These are phyloP conservation scores for Rhododendron ferrugineum DNA, from an alignment of 148 eudicot genomes.

Conservation along the genomic window DNA sequence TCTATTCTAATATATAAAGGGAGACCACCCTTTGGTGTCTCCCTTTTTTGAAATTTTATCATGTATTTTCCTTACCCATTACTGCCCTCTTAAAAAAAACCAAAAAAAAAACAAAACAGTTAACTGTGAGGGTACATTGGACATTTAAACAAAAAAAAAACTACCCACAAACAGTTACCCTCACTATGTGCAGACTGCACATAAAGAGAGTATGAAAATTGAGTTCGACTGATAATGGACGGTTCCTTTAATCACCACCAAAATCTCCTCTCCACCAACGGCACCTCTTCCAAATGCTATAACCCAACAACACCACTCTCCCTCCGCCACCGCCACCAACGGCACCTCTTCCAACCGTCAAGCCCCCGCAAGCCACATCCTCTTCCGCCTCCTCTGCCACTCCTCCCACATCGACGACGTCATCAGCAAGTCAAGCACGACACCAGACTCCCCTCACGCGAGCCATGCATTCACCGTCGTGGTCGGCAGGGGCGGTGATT, in stretches of 20 bases:
- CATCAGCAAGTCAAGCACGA: conserved; percentile 60
- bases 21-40: too few relatives aligned
- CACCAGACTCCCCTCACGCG: conserved; percentile 32
- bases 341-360: conserved; percentile 10
- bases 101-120: too few relatives aligned
- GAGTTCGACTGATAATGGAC: background rate
- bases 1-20: too few relatives aligned
- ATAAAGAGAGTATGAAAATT: background rate
- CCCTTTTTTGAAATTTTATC: too few relatives aligned
- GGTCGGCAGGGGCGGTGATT: background rate
- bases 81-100: too few relatives aligned
- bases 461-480: conserved; percentile 40
- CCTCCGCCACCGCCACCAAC: background rate
- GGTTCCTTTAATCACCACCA: conserved; percentile 9
- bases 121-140: too few relatives aligned
- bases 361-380: conserved; percentile 26
- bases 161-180: too few relatives aligned
- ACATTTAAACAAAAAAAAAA: too few relatives aligned
- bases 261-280: conserved; percentile 5
- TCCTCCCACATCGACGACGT: conserved; percentile 51
- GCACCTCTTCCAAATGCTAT: background rate
- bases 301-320: conserved; percentile 5
- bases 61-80: too few relatives aligned
- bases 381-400: conserved; percentile 64
- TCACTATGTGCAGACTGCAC: too few relatives aligned